Evolutionary conservation across 768 basidiomycete genomes (phyloP).

Genomic region (Lentinula edodes): DNA sequence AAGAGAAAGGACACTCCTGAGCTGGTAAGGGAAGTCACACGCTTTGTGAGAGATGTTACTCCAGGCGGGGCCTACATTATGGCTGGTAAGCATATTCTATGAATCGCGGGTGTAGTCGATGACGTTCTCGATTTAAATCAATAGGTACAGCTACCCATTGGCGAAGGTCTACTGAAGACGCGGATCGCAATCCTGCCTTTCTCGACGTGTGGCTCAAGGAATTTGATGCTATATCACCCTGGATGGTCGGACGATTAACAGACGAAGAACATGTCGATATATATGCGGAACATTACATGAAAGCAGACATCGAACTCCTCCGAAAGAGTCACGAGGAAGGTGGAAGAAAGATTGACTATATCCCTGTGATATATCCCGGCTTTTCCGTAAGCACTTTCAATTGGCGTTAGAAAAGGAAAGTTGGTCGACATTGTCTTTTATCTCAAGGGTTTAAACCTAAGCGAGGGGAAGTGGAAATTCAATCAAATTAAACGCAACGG

Average conservation of each 20-base stretch:
- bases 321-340: conserved; percentile 39
- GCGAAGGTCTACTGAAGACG: conserved; percentile 67
- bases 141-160: conserved; percentile 68
- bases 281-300: conserved; percentile 59
- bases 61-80: conserved; percentile 74
- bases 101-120: neutral
- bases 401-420: neutral
- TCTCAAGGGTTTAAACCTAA: conserved; percentile 62
- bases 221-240: conserved; percentile 77
- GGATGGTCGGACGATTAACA: conserved; percentile 72
- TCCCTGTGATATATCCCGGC: conserved; percentile 81
- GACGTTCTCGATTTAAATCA: neutral
- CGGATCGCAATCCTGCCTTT: conserved; percentile 63
- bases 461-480: conserved; percentile 63
- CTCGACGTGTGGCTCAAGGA: conserved; percentile 67
- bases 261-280: conserved; percentile 55
- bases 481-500: conserved; percentile 71
- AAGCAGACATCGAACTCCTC: conserved; percentile 58
- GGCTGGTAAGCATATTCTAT: conserved; percentile 19
- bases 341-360: conserved; percentile 62
- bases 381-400: conserved; percentile 55
- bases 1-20: conserved; percentile 57
- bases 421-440: neutral
- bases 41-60: conserved; percentile 53
- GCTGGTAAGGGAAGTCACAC: conserved; percentile 47